phyloP scores from a whole-genome alignment of 495 filamentous ascomycete genomes.

The Aspergillus sclerotiicarbonarius region DNA sequence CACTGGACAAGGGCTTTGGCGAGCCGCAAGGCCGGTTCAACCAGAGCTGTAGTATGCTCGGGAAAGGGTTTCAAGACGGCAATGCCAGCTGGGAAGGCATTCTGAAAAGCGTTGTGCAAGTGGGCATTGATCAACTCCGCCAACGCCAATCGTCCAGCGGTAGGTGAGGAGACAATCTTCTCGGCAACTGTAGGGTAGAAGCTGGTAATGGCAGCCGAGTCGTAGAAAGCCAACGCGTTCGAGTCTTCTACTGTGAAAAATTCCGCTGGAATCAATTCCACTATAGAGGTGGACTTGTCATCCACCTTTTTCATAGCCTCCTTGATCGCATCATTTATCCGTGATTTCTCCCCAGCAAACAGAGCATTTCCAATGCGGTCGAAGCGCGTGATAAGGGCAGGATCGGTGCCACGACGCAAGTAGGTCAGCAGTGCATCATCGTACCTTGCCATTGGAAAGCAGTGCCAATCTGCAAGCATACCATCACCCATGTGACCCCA shows the following conservation, averaged over 20 bases:
- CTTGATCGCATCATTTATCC: constrained; percentile 66
- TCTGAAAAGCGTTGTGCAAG: constrained; percentile 82
- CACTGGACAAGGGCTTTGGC: constrained; percentile 73
- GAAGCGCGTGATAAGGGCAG: constrained; percentile 65
- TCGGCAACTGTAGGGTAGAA: constrained; percentile 66
- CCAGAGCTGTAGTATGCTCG: constrained; percentile 67
- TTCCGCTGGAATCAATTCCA: constrained; percentile 54
- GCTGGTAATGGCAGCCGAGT: constrained; percentile 52
- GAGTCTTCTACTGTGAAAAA: constrained; percentile 66
- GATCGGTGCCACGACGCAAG: constrained; percentile 71
- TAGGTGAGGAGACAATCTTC: constrained; percentile 52
- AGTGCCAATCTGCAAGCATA: constrained; percentile 71
- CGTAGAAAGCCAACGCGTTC: constrained; percentile 76
- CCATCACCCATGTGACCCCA: constrained; percentile 94
- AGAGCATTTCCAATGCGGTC: constrained; percentile 69
- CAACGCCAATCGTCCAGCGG: constrained; percentile 59
- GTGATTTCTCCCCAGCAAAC: constrained; percentile 66
- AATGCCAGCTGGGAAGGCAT: constrained; percentile 71
- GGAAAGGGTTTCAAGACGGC: constrained; percentile 75
- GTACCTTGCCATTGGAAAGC: constrained; percentile 81
- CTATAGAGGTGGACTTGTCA: constrained; percentile 52
- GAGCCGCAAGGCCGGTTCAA: constrained; percentile 65
- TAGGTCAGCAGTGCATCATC: constrained; percentile 69
- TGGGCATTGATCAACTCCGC: constrained; percentile 79
- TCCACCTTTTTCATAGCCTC: constrained; percentile 59